A percentile compares a stretch with the other conserved stretches of the same genome.
These are phyloP conservation scores for Brassica hybrid DNA, from an alignment of 441 rosid genomes.

Conservation along the genomic window DNA sequence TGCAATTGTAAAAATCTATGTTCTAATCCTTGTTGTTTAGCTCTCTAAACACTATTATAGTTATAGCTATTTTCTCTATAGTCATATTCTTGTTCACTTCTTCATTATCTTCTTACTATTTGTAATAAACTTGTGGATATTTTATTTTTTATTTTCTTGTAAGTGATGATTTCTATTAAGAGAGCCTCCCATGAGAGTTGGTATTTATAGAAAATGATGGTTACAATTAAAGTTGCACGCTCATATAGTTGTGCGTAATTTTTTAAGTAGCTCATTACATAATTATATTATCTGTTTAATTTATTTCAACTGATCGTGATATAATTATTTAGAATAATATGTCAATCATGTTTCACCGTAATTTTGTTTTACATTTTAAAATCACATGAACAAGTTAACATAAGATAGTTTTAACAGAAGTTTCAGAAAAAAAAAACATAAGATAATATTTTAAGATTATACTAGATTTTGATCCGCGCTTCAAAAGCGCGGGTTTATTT, in stretches of 20 bases:
- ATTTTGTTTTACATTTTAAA: too few species aligned
- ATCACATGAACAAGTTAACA: too few species aligned
- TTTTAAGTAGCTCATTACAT: not conserved
- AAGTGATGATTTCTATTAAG: constrained; percentile 9
- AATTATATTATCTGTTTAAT: not conserved
- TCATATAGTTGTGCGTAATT: not conserved
- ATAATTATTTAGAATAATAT: not conserved
- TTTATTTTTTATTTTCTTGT: constrained; percentile 1
- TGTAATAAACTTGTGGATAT: constrained; percentile 40
- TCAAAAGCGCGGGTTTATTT: too few species aligned
- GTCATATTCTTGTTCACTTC: constrained; percentile 25
- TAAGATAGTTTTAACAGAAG: too few species aligned
- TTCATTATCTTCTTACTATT: constrained; percentile 11
- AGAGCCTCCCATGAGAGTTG: not conserved
- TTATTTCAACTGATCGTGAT: not conserved
- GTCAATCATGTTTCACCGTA: too few species aligned
- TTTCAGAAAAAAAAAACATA: too few species aligned
- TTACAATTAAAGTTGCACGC: not conserved
- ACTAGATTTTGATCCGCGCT: too few species aligned
- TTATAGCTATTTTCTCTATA: not conserved
- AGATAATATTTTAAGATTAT: too few species aligned
- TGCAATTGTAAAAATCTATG: constrained; percentile 58
- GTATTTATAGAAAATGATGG: not conserved
- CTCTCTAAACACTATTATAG: constrained; percentile 45
- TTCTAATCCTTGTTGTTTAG: constrained; percentile 66